Conservation (phyloP, 2,329 filamentous ascomycete species). For the Ilyonectria robusta region DNA sequence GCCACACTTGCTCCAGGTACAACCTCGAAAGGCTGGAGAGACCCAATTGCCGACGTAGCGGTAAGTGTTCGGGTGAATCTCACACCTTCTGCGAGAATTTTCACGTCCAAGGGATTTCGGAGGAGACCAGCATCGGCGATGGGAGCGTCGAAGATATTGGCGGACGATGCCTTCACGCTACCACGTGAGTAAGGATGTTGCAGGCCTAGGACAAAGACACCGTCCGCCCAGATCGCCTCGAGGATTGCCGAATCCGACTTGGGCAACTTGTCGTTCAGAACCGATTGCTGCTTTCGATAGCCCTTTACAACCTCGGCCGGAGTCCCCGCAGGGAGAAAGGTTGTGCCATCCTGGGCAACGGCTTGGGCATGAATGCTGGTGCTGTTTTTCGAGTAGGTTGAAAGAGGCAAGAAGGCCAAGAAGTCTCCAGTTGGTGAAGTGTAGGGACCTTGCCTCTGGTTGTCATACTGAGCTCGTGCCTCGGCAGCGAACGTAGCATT, state of each 20-base stretch:
- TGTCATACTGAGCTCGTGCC: slow-evolving; percentile 28
- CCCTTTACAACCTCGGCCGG: slow-evolving; percentile 31
- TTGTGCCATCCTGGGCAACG: slow-evolving; percentile 20
- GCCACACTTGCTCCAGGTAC: slow-evolving; percentile 28
- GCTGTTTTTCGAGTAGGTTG: slow-evolving; percentile 25
- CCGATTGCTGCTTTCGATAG: slow-evolving; percentile 34
- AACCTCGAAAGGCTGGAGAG: slow-evolving; percentile 29
- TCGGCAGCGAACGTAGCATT: slow-evolving; percentile 38
- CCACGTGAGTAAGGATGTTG: slow-evolving; percentile 44
- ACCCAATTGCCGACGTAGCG: slow-evolving; percentile 18
- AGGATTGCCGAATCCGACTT: slow-evolving; percentile 31
- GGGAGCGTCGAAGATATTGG: slow-evolving; percentile 35
- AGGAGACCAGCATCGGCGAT: slow-evolving; percentile 37
- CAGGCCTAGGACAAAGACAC: slow-evolving; percentile 31
- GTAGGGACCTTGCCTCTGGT: slow-evolving; percentile 29
- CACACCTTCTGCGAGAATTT: slow-evolving; percentile 28
- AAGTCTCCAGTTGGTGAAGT: slow-evolving; percentile 37
- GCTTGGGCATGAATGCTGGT: slow-evolving; percentile 29
- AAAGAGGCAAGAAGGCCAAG: slow-evolving; percentile 35
- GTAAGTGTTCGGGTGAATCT: slow-evolving; percentile 32
- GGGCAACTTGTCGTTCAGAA: slow-evolving; percentile 34
- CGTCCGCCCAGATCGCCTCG: slow-evolving; percentile 40
- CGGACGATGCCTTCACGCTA: slow-evolving; percentile 36
- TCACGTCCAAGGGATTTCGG: slow-evolving; percentile 37
- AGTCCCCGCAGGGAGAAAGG: slow-evolving; percentile 28